These are phyloP conservation scores for Eleusine indica DNA, from an alignment of 176 grass and related monocot genomes.

Conservation along the genomic window DNA sequence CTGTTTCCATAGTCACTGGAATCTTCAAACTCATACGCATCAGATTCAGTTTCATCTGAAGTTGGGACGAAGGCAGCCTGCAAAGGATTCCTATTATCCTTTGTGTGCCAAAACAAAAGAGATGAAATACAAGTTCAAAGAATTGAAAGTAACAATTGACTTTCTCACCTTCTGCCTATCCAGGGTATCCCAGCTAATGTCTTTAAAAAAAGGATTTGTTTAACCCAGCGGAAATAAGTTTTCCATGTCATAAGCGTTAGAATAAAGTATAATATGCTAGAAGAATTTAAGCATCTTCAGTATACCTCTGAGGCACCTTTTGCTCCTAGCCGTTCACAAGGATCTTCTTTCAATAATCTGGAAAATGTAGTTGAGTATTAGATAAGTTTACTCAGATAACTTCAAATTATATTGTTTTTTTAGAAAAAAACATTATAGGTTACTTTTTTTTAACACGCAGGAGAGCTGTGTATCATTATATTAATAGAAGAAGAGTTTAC, in stretches of 20 bases:
- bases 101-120: slow-evolving; percentile 22
- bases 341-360: slow-evolving; percentile 97
- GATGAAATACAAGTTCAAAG: slow-evolving; percentile 15
- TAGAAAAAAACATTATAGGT: too few relatives aligned
- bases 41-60: slow-evolving; percentile 81
- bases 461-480: too few relatives aligned
- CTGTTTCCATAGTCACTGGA: slow-evolving; percentile 94
- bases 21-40: slow-evolving; percentile 84
- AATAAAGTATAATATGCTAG: too few relatives aligned
- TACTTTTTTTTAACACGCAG: too few relatives aligned
- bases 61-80: slow-evolving; percentile 97
- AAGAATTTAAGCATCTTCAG: slow-evolving; percentile 14
- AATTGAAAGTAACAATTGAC: neutral
- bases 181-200: slow-evolving; percentile 95
- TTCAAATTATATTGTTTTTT: neutral
- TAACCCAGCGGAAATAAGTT: slow-evolving; percentile 56
- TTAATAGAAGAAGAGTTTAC: too few relatives aligned
- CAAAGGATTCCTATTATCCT: slow-evolving; percentile 48
- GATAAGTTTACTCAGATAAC: slow-evolving; percentile 13
- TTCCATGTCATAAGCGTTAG: too few relatives aligned
- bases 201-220: slow-evolving; percentile 87
- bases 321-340: slow-evolving; percentile 89
- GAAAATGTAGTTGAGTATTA: slow-evolving; percentile 26
- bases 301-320: slow-evolving; percentile 91
- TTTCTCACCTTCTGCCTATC: slow-evolving; percentile 91